Base-by-base conservation (phyloP, 495 filamentous ascomycete species). In the Stereocaulon alpinum region DNA sequence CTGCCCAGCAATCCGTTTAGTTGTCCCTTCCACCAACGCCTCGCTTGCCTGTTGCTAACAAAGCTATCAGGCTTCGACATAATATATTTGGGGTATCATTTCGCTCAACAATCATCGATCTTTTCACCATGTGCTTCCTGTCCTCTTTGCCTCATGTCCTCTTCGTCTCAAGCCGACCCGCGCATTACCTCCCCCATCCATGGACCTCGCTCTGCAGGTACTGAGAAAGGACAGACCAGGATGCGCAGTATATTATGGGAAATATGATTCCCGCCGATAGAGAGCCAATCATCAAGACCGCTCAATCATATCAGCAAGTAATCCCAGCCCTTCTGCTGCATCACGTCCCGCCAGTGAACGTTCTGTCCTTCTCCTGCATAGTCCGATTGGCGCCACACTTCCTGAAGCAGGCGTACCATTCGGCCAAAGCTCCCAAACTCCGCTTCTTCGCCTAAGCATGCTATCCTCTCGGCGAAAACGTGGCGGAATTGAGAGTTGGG, bases 341-440 rank as follows among this genome's bases (percentile, higher is more conserved):
- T 96, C 62, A 93, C 78, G 72, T 96, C 90, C 73, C 93, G 79
- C 93, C 93, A 98, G 80, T 89, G 88, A 67, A 93, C 82, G 73
- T 83, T 82, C 70, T 77, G 80, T 64, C 71, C 75, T 65, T 82
- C 67, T 69, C 72, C 71, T 72, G 70, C 56, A 30, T 78, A 74
- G 67, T 94, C 91, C 45, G 80, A 77, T 63, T 86, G 78, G 22
- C 79, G 75, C 93, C 93, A 98, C 32, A 90, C 80, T 70, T 94
- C 89, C 58, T 83, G 80, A 44, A 98, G 76, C 14, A 98, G 76
- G 57, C 80, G 81, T 58, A 81, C 80, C 70, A 94, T 86, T 55
- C 89, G 82, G 60, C 92, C 91, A 65, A 95, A 95, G 71, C 86
- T 89, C 55, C 93, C 89, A 67, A 87, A 83, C 62, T 84, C 82